phyloP scores from a whole-genome alignment of 495 filamentous ascomycete genomes.

The Penicillium coffeae region DNA sequence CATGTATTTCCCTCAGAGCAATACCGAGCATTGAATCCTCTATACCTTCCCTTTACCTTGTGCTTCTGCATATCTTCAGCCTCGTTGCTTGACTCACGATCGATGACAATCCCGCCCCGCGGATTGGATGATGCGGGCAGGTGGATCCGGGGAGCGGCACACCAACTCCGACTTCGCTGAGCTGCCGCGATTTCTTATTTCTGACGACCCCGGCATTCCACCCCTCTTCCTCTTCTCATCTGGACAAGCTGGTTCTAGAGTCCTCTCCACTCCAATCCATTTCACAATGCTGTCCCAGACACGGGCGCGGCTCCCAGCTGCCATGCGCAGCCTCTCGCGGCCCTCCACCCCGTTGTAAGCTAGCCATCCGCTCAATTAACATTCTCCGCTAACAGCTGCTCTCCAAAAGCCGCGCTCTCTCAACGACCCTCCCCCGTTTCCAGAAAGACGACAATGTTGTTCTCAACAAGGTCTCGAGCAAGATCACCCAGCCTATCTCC shows the following conservation, averaged over 20 bases:
- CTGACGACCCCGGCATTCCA: slow-evolving; percentile 15
- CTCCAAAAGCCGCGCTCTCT: slow-evolving; percentile 41
- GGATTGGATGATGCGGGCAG: slow-evolving; percentile 21
- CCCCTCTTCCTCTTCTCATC: slow-evolving; percentile 9
- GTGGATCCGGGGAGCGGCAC: slow-evolving; percentile 22
- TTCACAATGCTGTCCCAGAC: slow-evolving; percentile 41
- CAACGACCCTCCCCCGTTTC: slow-evolving; percentile 42
- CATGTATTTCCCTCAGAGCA: too few species aligned
- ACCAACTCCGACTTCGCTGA: slow-evolving; percentile 28
- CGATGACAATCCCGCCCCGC: slow-evolving; percentile 20
- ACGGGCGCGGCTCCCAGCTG: slow-evolving; percentile 40
- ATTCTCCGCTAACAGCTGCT: slow-evolving; percentile 9
- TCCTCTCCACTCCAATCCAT: neutral
- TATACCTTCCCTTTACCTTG: too few species aligned
- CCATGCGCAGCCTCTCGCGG: slow-evolving; percentile 35
- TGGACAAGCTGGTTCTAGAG: slow-evolving; percentile 7
- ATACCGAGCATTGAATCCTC: too few species aligned
- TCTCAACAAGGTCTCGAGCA: slow-evolving; percentile 76
- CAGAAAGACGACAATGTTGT: slow-evolving; percentile 33
- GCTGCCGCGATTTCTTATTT: slow-evolving; percentile 18
- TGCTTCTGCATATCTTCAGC: neutral
- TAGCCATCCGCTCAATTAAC: slow-evolving; percentile 2
- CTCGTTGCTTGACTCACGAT: neutral
- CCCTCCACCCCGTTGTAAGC: slow-evolving; percentile 23
- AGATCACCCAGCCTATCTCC: slow-evolving; percentile 91